phyloP scores from a whole-genome alignment of 371 early-diverging fungal species.

The Mucor circinelloides region DNA sequence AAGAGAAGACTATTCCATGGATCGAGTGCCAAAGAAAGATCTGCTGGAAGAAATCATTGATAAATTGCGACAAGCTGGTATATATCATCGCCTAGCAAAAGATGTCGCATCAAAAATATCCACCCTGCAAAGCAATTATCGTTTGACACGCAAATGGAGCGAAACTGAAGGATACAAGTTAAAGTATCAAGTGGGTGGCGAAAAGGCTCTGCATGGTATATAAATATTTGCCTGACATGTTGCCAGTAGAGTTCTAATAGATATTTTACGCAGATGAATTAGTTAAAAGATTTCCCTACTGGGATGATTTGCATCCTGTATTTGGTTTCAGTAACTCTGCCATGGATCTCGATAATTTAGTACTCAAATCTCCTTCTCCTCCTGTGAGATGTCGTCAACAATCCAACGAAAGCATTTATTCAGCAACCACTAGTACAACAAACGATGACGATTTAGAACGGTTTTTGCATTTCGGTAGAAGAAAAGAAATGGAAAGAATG shows the following conservation, averaged over 20 bases:
- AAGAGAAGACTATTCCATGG: conserved; percentile 26
- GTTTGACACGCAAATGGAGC: conserved; percentile 36
- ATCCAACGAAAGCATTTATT: background rate
- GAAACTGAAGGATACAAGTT: conserved; percentile 31
- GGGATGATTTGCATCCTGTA: conserved; percentile 33
- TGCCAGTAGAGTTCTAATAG: background rate
- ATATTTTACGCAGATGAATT: conserved; percentile 27
- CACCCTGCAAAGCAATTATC: conserved; percentile 43
- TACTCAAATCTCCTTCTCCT: background rate
- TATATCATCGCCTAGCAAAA: conserved; percentile 40
- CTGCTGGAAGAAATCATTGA: conserved; percentile 39
- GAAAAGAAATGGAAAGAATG: conserved; percentile 6
- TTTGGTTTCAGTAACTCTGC: conserved; percentile 22
- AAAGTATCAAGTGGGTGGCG: conserved; percentile 21
- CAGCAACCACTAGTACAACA: background rate
- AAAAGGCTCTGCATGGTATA: conserved; percentile 38
- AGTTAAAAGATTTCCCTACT: conserved; percentile 41
- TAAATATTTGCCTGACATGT: background rate
- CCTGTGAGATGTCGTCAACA: background rate
- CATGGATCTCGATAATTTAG: background rate
- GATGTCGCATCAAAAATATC: conserved; percentile 45
- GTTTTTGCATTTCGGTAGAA: background rate
- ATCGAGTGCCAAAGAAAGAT: conserved; percentile 41
- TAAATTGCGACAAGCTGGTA: conserved; percentile 34
- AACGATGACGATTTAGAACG: background rate